Evolutionary conservation across 805 yeast genomes (phyloP).

Genomic region (Jamesozyma rosinii): DNA sequence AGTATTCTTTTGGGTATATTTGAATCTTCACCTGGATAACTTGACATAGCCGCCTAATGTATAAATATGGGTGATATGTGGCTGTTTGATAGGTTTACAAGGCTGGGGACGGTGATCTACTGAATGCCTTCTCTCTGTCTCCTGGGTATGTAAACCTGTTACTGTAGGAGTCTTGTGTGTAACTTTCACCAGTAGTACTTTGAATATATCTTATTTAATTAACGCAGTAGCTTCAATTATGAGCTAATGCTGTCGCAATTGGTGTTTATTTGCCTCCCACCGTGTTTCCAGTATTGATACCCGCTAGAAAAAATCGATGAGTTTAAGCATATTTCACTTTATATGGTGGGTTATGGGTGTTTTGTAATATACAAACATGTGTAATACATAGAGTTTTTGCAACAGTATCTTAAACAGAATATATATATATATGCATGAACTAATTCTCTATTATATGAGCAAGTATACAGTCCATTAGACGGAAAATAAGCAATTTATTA

Average conservation of each 20-base stretch:
- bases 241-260: no score
- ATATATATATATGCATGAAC: not conserved
- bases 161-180: no score
- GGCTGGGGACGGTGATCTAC: no score
- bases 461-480: conserved; percentile 35
- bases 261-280: not conserved
- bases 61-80: not conserved
- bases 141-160: no score
- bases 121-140: no score
- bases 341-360: not conserved
- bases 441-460: conserved; percentile 15
- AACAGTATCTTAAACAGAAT: not conserved
- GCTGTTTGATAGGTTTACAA: no score
- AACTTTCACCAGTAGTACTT: no score
- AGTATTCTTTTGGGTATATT: conserved; percentile 22
- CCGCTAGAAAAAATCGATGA: not conserved
- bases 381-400: no score
- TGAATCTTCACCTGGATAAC: conserved; percentile 24
- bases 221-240: no score
- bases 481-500: conserved; percentile 38
- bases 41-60: conserved; percentile 25
- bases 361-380: not conserved
- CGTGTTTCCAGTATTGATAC: no score
- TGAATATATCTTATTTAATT: no score
- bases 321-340: not conserved